Evolutionary conservation across 1,284 basidiomycete species (phyloP).

Genomic region (Heterobasidion annosum): DNA sequence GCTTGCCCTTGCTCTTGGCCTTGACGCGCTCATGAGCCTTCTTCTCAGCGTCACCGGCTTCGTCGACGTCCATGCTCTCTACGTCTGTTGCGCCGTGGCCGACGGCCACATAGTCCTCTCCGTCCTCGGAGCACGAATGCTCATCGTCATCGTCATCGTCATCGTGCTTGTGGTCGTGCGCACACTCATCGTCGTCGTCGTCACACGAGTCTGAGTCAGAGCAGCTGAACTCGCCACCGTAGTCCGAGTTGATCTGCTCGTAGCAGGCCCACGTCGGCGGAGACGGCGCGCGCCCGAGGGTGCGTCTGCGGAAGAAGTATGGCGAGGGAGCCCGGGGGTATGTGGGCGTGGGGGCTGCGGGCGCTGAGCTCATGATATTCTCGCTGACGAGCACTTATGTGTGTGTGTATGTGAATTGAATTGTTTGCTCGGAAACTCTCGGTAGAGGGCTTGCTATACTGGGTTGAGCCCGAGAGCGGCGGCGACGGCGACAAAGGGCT

Average conservation of each 20-base stretch:
- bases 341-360: constrained; percentile 8
- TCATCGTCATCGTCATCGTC: constrained; percentile 37
- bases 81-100: constrained; percentile 30
- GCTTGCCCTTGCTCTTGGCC: constrained; percentile 60
- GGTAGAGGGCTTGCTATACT: too few species aligned
- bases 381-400: too few species aligned
- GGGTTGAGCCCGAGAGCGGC: too few species aligned
- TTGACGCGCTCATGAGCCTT: constrained; percentile 20
- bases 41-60: constrained; percentile 33
- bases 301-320: constrained; percentile 54
- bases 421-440: too few species aligned
- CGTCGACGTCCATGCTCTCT: constrained; percentile 50
- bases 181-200: constrained; percentile 51
- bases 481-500: too few species aligned
- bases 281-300: constrained; percentile 67
- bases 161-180: constrained; percentile 34
- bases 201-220: constrained; percentile 39
- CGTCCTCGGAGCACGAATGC: constrained; percentile 62
- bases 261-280: constrained; percentile 81
- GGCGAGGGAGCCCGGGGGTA: constrained; percentile 19
- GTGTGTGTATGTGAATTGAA: too few species aligned
- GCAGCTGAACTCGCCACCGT: constrained; percentile 30
- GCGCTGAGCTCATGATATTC: too few species aligned
- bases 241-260: constrained; percentile 68
- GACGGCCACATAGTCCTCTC: constrained; percentile 44